Evolutionary conservation across 2,329 filamentous ascomycete species (phyloP), one percentile per base, ranked within the genome.

Genomic region (Paraphoma chrysanthemicola): DNA sequence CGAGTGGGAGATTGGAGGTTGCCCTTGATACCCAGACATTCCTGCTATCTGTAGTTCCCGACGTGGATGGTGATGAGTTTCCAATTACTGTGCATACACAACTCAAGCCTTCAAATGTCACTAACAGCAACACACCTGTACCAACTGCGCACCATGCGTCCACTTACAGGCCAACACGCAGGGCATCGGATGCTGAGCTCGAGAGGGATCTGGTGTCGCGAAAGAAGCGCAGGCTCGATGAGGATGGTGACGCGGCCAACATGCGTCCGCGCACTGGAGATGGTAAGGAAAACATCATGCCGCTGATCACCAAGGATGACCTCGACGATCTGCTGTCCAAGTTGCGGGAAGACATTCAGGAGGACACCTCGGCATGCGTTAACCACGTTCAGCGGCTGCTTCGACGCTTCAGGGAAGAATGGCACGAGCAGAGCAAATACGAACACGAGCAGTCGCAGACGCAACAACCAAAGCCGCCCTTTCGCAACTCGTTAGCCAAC

Each of bases 351-450:
- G 64, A 71, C 41, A 59, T 71, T 4, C 68, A 67, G n/a, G 57
- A 66, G 51, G 64, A 68, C 54, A 66, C 67, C 7, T 51, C 62
- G 51, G 50, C 46, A 80, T 78, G 41, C 85, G 83, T 30, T 83
- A 82, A 70, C 83, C 82, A 53, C 83, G 83, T 33, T 68, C 78
- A 43, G 78, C 76, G 43, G 77, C 80, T 55, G 82, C 84, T 30
- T 76, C 80, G 44, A 74, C 70, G 59, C 77, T 80, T 55, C 76
- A 82, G 60, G 71, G 69, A 59, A 76, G 62, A 69, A 41, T 68
- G 62, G 60, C 62, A 63, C 38, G 65, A 67, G 39, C 59, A 68
- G 43, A 60, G 18, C 17, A 49, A 38, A 30, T 53, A 44, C 14
- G 43, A 52, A 30, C 44, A 49, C 44, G 56, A 64, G n/a, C 53